Base-by-base conservation (phyloP, 371 early-diverging fungal genomes). In the Nematocida ausubeli region DNA sequence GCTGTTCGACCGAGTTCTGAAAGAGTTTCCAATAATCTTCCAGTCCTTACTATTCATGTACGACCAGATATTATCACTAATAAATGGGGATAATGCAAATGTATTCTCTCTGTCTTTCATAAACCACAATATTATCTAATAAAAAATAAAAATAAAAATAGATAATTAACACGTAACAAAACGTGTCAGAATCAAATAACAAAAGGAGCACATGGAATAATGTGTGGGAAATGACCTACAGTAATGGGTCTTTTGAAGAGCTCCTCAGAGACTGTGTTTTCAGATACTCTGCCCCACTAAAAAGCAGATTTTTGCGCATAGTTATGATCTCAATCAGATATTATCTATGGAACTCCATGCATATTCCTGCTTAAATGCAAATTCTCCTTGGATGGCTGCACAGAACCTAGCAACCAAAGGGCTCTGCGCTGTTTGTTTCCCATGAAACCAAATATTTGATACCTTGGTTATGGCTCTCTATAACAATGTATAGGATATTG, bases 21-120 rank as follows among this genome's bases (percentile, higher is more conserved):
- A 75, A 22, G 78, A 75, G 49, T 75, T 65, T 42, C 78, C 78
- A 50, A 75, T 54, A 19, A 75, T 55, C 44, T 75, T 75, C 78
- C 78, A 75, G 52, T 66, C 78, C 28, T 64, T 75, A 12, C 22
- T 64, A 7, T 47, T 47, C 24, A 37, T 49, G 67, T 47, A 49
- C 5, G 67, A 30, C 78, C 78, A 75, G 12, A 75, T 64, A 28
- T 54, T 35, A 54, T 75, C 66, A 50, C 78, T 75, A 19, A 75
- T 51, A 3, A 75, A 52, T 14, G 78, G 78, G 26, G 78, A 75
- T 7, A 67, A 32, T 19, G 78, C 57, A 24, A 37, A 55, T 26
- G 67, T 26, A 35, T 75, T 75, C 42, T 75, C 34, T 54, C 22
- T 75, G 40, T 44, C 47, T 75, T 75, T 49, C 47, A 24, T 66